A percentile compares a stretch with the other conserved stretches of the same genome.
These are phyloP conservation scores for Beauveria australis DNA, from an alignment of 2,329 filamentous ascomycete species.

Conservation along the genomic window DNA sequence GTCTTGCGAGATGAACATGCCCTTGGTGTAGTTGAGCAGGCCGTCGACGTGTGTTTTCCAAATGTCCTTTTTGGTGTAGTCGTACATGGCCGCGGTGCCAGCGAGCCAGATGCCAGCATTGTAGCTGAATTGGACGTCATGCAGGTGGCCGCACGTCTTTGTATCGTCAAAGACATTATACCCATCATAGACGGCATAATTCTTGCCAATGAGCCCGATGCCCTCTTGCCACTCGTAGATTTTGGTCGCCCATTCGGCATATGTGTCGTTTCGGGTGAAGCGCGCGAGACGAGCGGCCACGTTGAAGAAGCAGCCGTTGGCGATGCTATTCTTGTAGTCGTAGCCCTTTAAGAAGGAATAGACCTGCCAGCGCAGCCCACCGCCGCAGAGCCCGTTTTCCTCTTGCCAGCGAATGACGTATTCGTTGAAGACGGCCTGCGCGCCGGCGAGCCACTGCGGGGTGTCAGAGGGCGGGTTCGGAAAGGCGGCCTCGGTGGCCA, in stretches of 20 bases:
- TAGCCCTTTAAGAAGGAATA: slow-evolving; percentile 67
- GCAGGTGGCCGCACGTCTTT: slow-evolving; percentile 40
- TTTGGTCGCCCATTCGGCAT: slow-evolving; percentile 65
- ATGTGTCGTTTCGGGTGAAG: slow-evolving; percentile 73
- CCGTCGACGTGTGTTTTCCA: slow-evolving; percentile 54
- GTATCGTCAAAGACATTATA: slow-evolving; percentile 27
- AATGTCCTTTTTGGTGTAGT: slow-evolving; percentile 41
- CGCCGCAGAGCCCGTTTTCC: slow-evolving; percentile 43
- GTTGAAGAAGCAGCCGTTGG: slow-evolving; percentile 64
- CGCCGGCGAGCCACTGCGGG: slow-evolving; percentile 66
- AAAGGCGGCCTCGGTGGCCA: slow-evolving; percentile 62
- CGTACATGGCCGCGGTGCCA: slow-evolving; percentile 52
- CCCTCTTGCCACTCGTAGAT: slow-evolving; percentile 58
- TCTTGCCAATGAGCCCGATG: slow-evolving; percentile 47
- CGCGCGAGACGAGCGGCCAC: slow-evolving; percentile 62
- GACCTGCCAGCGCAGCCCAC: slow-evolving; percentile 81
- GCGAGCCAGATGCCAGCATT: slow-evolving; percentile 60
- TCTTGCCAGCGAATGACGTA: slow-evolving; percentile 67
- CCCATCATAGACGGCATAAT: slow-evolving; percentile 46
- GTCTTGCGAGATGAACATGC: slow-evolving; percentile 44
- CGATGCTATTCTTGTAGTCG: slow-evolving; percentile 61
- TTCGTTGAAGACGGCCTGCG: slow-evolving; percentile 72
- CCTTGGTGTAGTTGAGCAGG: slow-evolving; percentile 41
- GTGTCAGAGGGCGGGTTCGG: slow-evolving; percentile 50
- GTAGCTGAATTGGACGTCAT: slow-evolving; percentile 59